Base-by-base conservation (phyloP, 1,139 yeast species). In the Magnusiomyces ingens region DNA sequence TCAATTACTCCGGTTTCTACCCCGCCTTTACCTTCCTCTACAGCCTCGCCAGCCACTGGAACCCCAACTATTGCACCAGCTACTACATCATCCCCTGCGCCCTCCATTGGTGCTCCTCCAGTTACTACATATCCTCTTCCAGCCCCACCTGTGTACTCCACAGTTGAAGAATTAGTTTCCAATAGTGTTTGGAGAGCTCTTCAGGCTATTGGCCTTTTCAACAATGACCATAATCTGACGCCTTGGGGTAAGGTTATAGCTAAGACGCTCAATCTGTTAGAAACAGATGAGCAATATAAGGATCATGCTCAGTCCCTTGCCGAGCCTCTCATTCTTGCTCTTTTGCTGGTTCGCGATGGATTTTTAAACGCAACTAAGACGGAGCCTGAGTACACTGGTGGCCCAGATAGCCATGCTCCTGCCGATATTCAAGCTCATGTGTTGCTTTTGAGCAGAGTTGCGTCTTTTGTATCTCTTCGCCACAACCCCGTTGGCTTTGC, bases 101-200 rank as follows among this genome's bases (percentile, higher is more conserved):
- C 48, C 12, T 29, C 50, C 32, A 29, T 15, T 21, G 45, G 45
- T 19, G 37, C 48, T 21, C 37, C 29, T 6, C 47, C 49, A n/a
- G 44, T 19, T 15, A 17, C 43, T 40, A 40, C 43, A 40, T 17
- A 21, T n/a, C 48, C 48, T 22, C 38, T 45, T 17, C 19, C 41
- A 15, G 38, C 44, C 13, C 43, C 51, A 1, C 48, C 52, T 15
- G 13, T 29, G 19, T 46, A 47, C 12, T 26, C 49, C 2, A 47
- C 53, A 19, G 44, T 36, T n/a, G 15, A 35, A 22, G 57, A 55
- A 36, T 43, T 52, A 17, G 26, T 46, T 42, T 40, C 45, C 2
- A 85, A 91, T 1, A 73, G 80, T 2, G 64, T 82, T 22, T 71
- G 83, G 56, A 77, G 96, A 66, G 63, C 81, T 0, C 72, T 90